Conservation (phyloP, 306 rosid species). For the Quercus cerris region DNA sequence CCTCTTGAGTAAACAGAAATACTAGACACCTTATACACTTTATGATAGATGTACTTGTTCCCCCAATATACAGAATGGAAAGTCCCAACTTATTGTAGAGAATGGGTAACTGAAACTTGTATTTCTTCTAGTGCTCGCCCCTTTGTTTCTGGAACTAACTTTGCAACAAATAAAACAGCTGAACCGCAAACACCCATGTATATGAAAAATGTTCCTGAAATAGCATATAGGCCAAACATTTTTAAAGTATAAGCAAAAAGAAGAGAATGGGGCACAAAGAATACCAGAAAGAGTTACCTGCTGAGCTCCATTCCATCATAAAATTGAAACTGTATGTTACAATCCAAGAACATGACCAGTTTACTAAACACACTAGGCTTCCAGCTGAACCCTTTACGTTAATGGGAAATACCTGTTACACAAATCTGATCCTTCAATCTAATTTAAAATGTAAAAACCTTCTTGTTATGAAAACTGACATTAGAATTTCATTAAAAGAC, state of each 20-base stretch:
- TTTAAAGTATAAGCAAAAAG: neutral
- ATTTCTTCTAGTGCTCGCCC: slow-evolving; percentile 36
- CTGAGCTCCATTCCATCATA: slow-evolving; percentile 42
- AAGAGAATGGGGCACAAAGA: neutral
- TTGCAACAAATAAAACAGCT: slow-evolving; percentile 28
- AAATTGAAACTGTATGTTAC: slow-evolving; percentile 29
- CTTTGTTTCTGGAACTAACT: slow-evolving; percentile 37
- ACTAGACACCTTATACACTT: too few species aligned
- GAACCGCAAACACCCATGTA: slow-evolving; percentile 14
- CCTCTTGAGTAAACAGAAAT: too few species aligned
- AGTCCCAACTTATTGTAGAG: neutral
- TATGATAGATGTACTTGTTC: too few species aligned
- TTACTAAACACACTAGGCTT: slow-evolving; percentile 28
- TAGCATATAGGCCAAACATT: neutral
- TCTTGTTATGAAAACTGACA: neutral
- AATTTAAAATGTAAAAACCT: neutral
- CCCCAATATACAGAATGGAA: neutral
- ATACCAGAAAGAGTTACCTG: slow-evolving; percentile 16
- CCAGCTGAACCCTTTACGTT: slow-evolving; percentile 47
- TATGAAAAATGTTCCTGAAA: slow-evolving; percentile 36
- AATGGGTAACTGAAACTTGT: slow-evolving; percentile 27
- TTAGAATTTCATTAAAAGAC: neutral
- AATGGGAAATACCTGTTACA: slow-evolving; percentile 29
- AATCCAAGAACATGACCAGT: slow-evolving; percentile 39
- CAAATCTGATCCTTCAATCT: neutral